These are phyloP conservation scores for Sisymbrium altissimum DNA, from an alignment of 345 rosid genomes.

Conservation along the genomic window DNA sequence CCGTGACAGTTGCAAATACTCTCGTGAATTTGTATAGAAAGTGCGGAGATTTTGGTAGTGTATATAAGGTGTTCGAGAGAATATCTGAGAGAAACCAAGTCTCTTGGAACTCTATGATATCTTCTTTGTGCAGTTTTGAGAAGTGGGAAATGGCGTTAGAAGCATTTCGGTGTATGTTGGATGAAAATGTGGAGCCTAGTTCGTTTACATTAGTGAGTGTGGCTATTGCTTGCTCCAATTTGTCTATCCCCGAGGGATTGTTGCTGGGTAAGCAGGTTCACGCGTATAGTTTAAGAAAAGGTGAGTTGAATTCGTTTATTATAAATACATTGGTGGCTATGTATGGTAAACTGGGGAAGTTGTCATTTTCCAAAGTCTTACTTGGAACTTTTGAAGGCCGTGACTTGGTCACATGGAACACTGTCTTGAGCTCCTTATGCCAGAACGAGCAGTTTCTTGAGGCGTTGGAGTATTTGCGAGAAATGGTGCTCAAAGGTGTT, in stretches of 20 bases:
- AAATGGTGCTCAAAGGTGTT: constrained; percentile 56
- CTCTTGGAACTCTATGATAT: constrained; percentile 84
- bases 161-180: constrained; percentile 58
- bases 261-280: constrained; percentile 77
- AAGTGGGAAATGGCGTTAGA: constrained; percentile 70
- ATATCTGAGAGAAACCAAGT: constrained; percentile 73
- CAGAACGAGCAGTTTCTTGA: constrained; percentile 63
- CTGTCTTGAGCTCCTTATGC: constrained; percentile 60
- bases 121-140: constrained; percentile 56
- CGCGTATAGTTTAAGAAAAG: constrained; percentile 55
- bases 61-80: constrained; percentile 65
- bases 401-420: constrained; percentile 87
- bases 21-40: constrained; percentile 72
- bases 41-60: constrained; percentile 56
- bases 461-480: constrained; percentile 47
- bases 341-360: constrained; percentile 68
- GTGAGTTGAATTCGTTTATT: constrained; percentile 58
- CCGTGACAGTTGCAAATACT: constrained; percentile 58
- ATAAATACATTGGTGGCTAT: constrained; percentile 75
- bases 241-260: constrained; percentile 40
- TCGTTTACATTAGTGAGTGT: constrained; percentile 84
- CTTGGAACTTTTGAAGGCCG: constrained; percentile 55
- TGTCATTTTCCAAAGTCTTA: constrained; percentile 41
- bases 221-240: constrained; percentile 69
- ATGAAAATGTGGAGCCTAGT: constrained; percentile 57